Base-by-base conservation (phyloP, 192 early-diverging fungal species). In the Coemansia sp. region DNA sequence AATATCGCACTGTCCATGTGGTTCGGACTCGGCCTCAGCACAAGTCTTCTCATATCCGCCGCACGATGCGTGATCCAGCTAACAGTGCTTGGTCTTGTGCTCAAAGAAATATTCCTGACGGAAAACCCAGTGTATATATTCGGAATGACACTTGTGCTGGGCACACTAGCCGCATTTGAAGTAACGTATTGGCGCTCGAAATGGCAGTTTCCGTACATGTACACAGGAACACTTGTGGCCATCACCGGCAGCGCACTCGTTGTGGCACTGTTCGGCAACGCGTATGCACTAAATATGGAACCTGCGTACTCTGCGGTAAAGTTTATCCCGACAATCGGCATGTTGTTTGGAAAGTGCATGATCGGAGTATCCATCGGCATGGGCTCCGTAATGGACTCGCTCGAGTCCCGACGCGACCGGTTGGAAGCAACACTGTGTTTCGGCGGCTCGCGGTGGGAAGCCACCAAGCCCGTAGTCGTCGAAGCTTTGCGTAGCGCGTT, bases 281-380 rank as follows among this genome's bases (percentile, higher is more conserved):
- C 70, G 5, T 87, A 84, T 58, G 88, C 90, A 24, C 82, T 95
- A 60, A 83, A 86, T 19, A 85, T 87, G 64, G 63, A 69, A 20
- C 91, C 91, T 3, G 87, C 90, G 57, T 90, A 84, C 66, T 73
- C 83, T 16, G 89, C 94, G 11, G 78, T 77, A 19, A 85, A 89
- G 69, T 95, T 93, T 64, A 91, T 95, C 52, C 92, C 94, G 19
- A 92, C 89, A 1, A 75, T 96, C 6, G 94, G 92, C 32, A 96
- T 96, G 94, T 70, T 96, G 32, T 85, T 94, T 16, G 92, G 92
- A 43, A 94, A 92, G 62, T 77, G 84, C 39, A 89, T 93, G 85
- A 86, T 85, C 18, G 88, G 86, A 10, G 84, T 88, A 39, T 85
- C 89, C 11, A 74, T 93, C 49, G 91, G 86, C 0, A 78, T 88